Evolutionary conservation across 805 yeast species (phyloP), one percentile per base, ranked within the genome.

Genomic region (Clavispora asparagi): DNA sequence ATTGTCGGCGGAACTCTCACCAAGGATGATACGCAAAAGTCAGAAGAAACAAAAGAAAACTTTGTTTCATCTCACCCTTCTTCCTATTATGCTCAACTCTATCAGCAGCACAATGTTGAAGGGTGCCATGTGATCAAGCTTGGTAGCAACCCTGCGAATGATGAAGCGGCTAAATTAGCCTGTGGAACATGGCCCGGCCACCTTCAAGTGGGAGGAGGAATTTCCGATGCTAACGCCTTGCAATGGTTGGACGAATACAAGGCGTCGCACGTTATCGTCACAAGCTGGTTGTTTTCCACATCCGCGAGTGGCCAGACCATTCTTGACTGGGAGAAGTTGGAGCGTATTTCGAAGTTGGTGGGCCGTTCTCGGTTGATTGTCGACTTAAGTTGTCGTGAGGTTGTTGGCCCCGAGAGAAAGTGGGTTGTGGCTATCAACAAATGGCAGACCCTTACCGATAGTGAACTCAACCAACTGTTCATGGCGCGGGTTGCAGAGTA

Each of bases 391-490:
- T 92, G 98, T 63, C 77, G 95, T 49, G 60, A 59, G 14, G 62
- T 63, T 1, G 12, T 23, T 8, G 37, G 37, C 6, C 59, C 43
- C 1, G 63, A 71, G 39, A 36, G 28, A 9, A 39, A 31, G 28
- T 94, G 99, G 99, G 77, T 85, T 31, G 99, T 94, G n/a, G 97
- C 98, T 2, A 94, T 90, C 82, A 91, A 94, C 67, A 86, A 90
- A 65, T 94, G 99, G 99, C 97, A 91, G 63, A 86, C 91, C 0
- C 65, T 91, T 27, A 94, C 99, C 0, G 75, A 76, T 35, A 74
- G 82, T 39, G 76, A 68, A 45, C 70, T 94, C 44, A 71, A 71
- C 41, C 62, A 64, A 42, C 77, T 76, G 25, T 76, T 85, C 26
- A 76, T 94, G 48, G 61, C 56, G 4, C 49, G 64, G 40, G 73